Percentiles rank a stretch among this genome's conserved stretches.
These are phyloP conservation scores for Aspergillus bridgeri DNA, from an alignment of 495 filamentous ascomycete genomes.

Conservation along the genomic window DNA sequence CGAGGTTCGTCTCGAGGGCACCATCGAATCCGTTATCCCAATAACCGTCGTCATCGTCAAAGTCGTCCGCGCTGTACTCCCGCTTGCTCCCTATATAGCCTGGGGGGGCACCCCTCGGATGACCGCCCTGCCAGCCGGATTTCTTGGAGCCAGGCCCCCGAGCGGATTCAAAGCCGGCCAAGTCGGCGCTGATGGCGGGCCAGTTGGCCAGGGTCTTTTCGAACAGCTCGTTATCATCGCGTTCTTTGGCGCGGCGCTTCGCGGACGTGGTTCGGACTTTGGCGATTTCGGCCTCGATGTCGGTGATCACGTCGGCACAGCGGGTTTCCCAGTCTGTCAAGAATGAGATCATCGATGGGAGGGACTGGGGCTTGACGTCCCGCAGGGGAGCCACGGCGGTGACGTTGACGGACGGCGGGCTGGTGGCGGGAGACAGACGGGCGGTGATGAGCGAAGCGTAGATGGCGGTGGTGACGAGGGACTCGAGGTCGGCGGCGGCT, in stretches of 20 bases:
- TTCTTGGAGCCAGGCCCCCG: slow-evolving; percentile 7
- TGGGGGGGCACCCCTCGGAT: slow-evolving; percentile 24
- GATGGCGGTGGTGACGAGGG: slow-evolving; percentile 83
- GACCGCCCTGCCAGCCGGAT: slow-evolving; percentile 27
- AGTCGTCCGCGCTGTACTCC: slow-evolving; percentile 37
- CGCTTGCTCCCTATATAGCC: slow-evolving; percentile 40
- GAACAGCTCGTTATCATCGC: slow-evolving; percentile 42
- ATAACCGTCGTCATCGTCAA: slow-evolving; percentile 46
- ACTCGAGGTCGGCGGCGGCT: slow-evolving; percentile 71
- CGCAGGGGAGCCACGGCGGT: slow-evolving; percentile 79
- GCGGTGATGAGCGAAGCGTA: slow-evolving; percentile 79
- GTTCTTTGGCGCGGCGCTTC: slow-evolving; percentile 47
- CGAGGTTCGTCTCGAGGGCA: slow-evolving; percentile 57
- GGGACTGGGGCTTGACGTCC: slow-evolving; percentile 68
- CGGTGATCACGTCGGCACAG: slow-evolving; percentile 68
- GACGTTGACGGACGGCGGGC: slow-evolving; percentile 65
- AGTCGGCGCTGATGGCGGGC: slow-evolving; percentile 1
- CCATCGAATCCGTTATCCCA: slow-evolving; percentile 48
- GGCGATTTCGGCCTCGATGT: slow-evolving; percentile 69
- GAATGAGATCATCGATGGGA: slow-evolving; percentile 61
- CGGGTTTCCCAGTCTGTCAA: slow-evolving; percentile 72
- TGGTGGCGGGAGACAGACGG: slow-evolving; percentile 70
- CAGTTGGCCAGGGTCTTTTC: slow-evolving; percentile 41
- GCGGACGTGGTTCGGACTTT: slow-evolving; percentile 54
- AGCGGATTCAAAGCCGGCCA: slow-evolving; percentile 8